Percentiles rank a stretch among this genome's conserved stretches.
These are phyloP conservation scores for Linum lewisii DNA, from an alignment of 345 rosid genomes.

Conservation along the genomic window DNA sequence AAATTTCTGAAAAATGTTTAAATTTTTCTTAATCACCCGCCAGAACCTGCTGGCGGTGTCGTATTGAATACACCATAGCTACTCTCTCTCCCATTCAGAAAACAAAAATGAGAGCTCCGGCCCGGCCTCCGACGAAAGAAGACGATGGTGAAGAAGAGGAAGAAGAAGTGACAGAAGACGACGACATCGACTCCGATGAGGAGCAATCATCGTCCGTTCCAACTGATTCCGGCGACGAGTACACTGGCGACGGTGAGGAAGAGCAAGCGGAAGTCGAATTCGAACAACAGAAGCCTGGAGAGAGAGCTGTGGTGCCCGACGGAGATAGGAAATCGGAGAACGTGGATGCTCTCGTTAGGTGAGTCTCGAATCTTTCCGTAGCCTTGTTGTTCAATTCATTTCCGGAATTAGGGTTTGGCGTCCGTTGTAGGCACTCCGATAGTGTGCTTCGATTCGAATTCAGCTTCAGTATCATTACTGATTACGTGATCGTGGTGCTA, in stretches of 20 bases:
- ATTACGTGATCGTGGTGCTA: constrained; percentile 8
- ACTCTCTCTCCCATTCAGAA: background rate
- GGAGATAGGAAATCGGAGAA: constrained; percentile 73
- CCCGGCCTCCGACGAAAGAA: background rate
- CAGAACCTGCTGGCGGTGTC: no score
- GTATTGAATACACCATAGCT: background rate
- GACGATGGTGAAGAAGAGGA: background rate
- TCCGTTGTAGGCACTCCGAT: background rate
- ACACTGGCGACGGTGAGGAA: constrained; percentile 21
- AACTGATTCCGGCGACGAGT: constrained; percentile 43
- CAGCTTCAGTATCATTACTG: background rate
- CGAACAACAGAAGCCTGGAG: constrained; percentile 10
- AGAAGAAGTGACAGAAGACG: background rate
- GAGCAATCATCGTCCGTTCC: constrained; percentile 35
- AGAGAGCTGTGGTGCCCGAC: constrained; percentile 32
- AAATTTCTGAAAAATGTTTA: no score
- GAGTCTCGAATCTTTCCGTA: constrained; percentile 2
- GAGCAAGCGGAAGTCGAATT: constrained; percentile 20
- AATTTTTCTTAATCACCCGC: no score
- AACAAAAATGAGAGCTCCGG: background rate
- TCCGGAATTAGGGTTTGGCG: background rate
- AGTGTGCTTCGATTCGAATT: background rate
- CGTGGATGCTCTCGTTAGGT: constrained; percentile 89
- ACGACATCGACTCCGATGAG: constrained; percentile 14
- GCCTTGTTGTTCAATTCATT: background rate